A percentile compares a stretch with the other conserved stretches of the same genome.
phyloP scores from a whole-genome alignment of 768 basidiomycete species.

The Suillus ampliporus region DNA sequence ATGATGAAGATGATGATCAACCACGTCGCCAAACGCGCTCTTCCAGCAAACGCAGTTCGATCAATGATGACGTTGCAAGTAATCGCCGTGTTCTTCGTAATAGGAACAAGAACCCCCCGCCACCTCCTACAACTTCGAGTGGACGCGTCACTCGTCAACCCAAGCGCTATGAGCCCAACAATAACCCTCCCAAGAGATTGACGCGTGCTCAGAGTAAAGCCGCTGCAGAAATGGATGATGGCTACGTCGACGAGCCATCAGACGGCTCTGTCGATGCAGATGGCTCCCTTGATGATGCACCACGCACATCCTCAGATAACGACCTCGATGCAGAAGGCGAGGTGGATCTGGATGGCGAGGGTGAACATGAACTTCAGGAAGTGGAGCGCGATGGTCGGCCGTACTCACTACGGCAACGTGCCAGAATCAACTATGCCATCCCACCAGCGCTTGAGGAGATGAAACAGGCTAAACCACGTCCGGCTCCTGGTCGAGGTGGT shows the following conservation, averaged over 20 bases:
- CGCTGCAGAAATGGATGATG: slow-evolving; percentile 52
- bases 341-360: slow-evolving; percentile 46
- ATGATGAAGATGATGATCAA: slow-evolving; percentile 39
- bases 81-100: slow-evolving; percentile 47
- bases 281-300: slow-evolving; percentile 62
- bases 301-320: slow-evolving; percentile 45
- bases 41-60: slow-evolving; percentile 25
- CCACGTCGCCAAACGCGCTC: slow-evolving; percentile 22
- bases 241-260: slow-evolving; percentile 55
- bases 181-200: slow-evolving; percentile 16
- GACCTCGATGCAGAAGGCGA: slow-evolving; percentile 44
- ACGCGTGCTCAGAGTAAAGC: slow-evolving; percentile 32
- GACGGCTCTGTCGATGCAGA: slow-evolving; percentile 59
- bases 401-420: slow-evolving; percentile 69
- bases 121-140: slow-evolving; percentile 23
- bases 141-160: slow-evolving; percentile 35
- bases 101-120: slow-evolving; percentile 39
- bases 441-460: slow-evolving; percentile 83
- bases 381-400: slow-evolving; percentile 38
- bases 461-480: slow-evolving; percentile 44
- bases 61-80: background rate
- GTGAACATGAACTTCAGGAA: slow-evolving; percentile 47
- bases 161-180: slow-evolving; percentile 9
- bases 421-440: slow-evolving; percentile 78
- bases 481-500: slow-evolving; percentile 40